Conservation (phyloP, 805 yeast genomes). For the Teunomyces kruisii region DNA sequence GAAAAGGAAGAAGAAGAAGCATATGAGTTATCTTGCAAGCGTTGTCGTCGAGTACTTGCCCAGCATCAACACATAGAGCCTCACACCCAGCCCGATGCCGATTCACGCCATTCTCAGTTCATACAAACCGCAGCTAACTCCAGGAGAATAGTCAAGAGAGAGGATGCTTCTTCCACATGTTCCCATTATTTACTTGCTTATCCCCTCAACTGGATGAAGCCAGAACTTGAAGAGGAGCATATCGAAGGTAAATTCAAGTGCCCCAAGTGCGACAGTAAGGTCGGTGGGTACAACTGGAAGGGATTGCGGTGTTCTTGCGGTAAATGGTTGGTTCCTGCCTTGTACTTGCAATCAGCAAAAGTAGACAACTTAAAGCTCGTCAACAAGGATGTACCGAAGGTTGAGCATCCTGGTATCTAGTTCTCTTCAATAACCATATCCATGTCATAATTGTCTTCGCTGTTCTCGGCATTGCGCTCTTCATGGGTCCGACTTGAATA, state of each 20-base stretch:
- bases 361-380: conserved; percentile 49
- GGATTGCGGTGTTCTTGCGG: conserved; percentile 96
- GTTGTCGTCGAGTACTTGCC: conserved; percentile 75
- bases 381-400: neutral
- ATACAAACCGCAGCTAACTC: conserved; percentile 62
- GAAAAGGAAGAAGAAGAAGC: conserved; percentile 10
- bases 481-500: conserved; percentile 1
- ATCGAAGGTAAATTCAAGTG: conserved; percentile 86
- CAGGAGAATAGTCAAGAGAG: conserved; percentile 56
- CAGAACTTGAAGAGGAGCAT: conserved; percentile 68
- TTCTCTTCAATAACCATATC: conserved; percentile 46
- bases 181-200: conserved; percentile 80
- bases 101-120: conserved; percentile 65
- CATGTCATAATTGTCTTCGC: conserved; percentile 34
- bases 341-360: conserved; percentile 76
- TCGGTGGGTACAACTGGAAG: conserved; percentile 93
- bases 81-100: conserved; percentile 67
- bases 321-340: conserved; percentile 91
- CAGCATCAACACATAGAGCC: conserved; percentile 56
- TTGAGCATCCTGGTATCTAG: neutral
- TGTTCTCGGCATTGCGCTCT: conserved; percentile 8
- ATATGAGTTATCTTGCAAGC: conserved; percentile 67
- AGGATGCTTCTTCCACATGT: conserved; percentile 61
- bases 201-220: conserved; percentile 90
- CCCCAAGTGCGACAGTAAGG: conserved; percentile 79